A percentile compares a stretch with the other conserved stretches of the same genome.
phyloP scores from a whole-genome alignment of 345 rosid species.

The Odontarrhena argentea region DNA sequence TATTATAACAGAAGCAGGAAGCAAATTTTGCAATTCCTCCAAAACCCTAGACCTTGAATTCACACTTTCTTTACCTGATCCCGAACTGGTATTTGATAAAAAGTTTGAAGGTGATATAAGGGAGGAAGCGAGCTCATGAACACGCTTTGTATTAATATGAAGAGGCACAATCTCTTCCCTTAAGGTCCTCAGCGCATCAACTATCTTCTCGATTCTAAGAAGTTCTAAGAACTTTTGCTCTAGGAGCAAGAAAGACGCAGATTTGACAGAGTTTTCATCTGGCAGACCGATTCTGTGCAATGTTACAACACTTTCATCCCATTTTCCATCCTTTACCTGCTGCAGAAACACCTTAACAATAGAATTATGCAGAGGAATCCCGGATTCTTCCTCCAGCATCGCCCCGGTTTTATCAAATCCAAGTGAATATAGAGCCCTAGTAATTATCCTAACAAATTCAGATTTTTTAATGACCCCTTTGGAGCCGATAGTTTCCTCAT shows the following conservation, averaged over 20 bases:
- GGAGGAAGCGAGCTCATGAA: conserved; percentile 62
- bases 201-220: conserved; percentile 45
- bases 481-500: conserved; percentile 55
- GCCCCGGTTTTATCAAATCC: conserved; percentile 67
- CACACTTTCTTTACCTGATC: conserved; percentile 39
- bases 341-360: conserved; percentile 51
- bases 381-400: conserved; percentile 70
- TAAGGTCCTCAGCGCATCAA: conserved; percentile 56
- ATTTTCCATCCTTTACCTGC: conserved; percentile 60
- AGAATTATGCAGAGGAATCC: conserved; percentile 56
- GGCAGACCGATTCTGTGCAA: conserved; percentile 54
- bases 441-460: conserved; percentile 62
- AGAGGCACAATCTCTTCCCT: conserved; percentile 72
- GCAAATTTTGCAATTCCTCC: conserved; percentile 58
- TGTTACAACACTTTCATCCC: conserved; percentile 66
- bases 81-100: conserved; percentile 33
- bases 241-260: conserved; percentile 61
- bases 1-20: conserved; percentile 63
- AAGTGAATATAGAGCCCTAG: conserved; percentile 70
- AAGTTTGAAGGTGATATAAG: conserved; percentile 46
- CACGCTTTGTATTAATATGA: conserved; percentile 46
- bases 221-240: conserved; percentile 72
- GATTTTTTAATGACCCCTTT: conserved; percentile 61
- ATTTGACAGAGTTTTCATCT: conserved; percentile 58
- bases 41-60: conserved; percentile 54